Conservation (phyloP, 768 basidiomycete species). For the Kwoniella newhampshirensis region DNA sequence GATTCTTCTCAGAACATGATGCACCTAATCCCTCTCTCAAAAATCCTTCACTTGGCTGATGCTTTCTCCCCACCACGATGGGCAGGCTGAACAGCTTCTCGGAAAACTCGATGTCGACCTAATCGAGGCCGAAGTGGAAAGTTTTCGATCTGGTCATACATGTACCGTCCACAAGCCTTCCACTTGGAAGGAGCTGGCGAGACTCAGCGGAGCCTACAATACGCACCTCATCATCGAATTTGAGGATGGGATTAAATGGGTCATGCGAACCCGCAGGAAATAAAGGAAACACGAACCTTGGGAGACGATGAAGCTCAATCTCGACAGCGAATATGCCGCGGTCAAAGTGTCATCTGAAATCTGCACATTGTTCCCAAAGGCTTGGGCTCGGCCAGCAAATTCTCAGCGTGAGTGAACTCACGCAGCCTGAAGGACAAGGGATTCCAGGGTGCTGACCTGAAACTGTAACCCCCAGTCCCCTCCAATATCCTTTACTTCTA, state of each 20-base stretch:
- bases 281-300: neutral
- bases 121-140: constrained; percentile 1
- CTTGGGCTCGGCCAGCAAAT: neutral
- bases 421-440: neutral
- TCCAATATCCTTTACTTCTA: constrained; percentile 2
- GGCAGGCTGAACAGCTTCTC: no score
- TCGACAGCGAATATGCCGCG: constrained; percentile 5
- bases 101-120: neutral
- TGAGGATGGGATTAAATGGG: constrained; percentile 3
- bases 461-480: neutral
- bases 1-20: no score
- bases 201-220: neutral
- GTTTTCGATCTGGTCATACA: neutral
- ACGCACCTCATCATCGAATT: constrained; percentile 10
- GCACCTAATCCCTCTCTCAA: no score
- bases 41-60: no score
- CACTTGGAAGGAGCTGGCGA: neutral
- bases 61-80: no score
- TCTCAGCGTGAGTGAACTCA: neutral
- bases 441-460: neutral
- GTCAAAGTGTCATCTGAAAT: neutral
- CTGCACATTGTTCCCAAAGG: neutral
- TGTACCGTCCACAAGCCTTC: neutral
- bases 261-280: constrained; percentile 10
- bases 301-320: neutral